Percentiles rank a stretch among this genome's conserved stretches.
Evolutionary conservation across 2,329 filamentous ascomycete species (phyloP).

Genomic region (Colletotrichum higginsianum): DNA sequence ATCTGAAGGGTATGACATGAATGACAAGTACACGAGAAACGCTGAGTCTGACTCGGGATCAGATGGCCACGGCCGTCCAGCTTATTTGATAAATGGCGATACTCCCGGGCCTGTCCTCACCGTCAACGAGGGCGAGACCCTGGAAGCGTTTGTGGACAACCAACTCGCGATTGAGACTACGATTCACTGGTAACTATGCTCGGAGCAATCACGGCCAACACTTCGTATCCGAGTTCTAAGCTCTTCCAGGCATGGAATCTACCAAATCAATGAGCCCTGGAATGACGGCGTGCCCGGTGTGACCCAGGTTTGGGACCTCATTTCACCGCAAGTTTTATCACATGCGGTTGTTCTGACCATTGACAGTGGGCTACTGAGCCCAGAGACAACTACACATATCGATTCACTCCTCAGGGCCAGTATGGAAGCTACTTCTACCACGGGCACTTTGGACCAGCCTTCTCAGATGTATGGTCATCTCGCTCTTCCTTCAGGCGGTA

Average conservation of each 20-base stretch:
- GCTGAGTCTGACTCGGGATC: not conserved
- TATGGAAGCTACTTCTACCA: constrained; percentile 36
- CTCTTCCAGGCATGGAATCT: constrained; percentile 22
- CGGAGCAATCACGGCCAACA: no score
- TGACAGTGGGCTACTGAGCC: constrained; percentile 30
- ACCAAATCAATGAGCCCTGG: constrained; percentile 33
- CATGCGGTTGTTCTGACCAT: not conserved
- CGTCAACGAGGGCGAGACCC: constrained; percentile 17
- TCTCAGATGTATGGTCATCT: constrained; percentile 20
- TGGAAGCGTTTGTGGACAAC: constrained; percentile 33
- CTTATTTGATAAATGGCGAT: constrained; percentile 26
- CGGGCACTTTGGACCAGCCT: constrained; percentile 29
- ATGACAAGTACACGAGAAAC: not conserved
- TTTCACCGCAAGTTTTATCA: no score
- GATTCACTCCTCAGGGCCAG: constrained; percentile 31
- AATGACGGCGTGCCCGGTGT: constrained; percentile 33
- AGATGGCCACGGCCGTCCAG: constrained; percentile 31
- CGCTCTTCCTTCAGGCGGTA: no score
- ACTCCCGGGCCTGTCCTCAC: constrained; percentile 26
- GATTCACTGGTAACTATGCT: constrained; percentile 19
- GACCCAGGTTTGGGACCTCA: constrained; percentile 4
- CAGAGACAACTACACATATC: constrained; percentile 31
- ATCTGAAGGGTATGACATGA: constrained; percentile 7
- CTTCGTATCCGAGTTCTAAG: not conserved
- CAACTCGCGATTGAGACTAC: constrained; percentile 32